Evolutionary conservation across 2,329 filamentous ascomycete genomes (phyloP), one percentile per base, ranked within the genome.

Genomic region (Exophiala bonariae): DNA sequence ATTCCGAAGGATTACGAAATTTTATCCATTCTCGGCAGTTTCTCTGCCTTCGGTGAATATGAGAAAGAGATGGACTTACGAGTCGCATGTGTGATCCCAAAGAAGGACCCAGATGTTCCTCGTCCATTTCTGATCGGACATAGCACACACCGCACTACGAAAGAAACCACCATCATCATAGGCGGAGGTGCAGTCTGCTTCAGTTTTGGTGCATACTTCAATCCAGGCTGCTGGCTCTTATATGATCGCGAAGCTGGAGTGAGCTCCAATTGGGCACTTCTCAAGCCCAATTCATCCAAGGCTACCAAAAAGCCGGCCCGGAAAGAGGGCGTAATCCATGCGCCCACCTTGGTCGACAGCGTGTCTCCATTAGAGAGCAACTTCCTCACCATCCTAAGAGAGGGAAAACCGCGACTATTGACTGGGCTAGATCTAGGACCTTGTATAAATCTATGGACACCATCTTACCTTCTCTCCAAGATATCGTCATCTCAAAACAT

Each of bases 151-250:
- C 62, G 70, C 20, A 67, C 77, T 1, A 68, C 69, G 20, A 59
- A 71, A 33, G 68, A 74, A 22, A 67, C 77, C 14, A 59, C 90
- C 3, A 60, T 88, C 8, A 69, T 95, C 6, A 66, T 86, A 38
- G 89, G 89, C 1, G 91, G 91, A 13, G 91, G 89, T 30, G 89
- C 87, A 13, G 88, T 89, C 0, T 95, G 89, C 64, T 95, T 95
- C 71, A 90, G 88, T 0, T 95, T 95, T 77, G 90, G 90, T 1
- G 87, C 87, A 5, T 90, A 81, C 60, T 95, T 88, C 87, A 91
- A 90, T 41, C 74, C 76, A 23, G 81, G 81, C 1, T 71, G 76
- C 10, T 85, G 71, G 70, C 63, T 68, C 2, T 58, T 82, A 55
- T 65, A 65, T 61, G 63, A 58, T 20, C 48, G 47, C 20, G 55